Evolutionary conservation across 495 filamentous ascomycete species (phyloP), one percentile per base, ranked within the genome.

Genomic region (Neurospora sp.): DNA sequence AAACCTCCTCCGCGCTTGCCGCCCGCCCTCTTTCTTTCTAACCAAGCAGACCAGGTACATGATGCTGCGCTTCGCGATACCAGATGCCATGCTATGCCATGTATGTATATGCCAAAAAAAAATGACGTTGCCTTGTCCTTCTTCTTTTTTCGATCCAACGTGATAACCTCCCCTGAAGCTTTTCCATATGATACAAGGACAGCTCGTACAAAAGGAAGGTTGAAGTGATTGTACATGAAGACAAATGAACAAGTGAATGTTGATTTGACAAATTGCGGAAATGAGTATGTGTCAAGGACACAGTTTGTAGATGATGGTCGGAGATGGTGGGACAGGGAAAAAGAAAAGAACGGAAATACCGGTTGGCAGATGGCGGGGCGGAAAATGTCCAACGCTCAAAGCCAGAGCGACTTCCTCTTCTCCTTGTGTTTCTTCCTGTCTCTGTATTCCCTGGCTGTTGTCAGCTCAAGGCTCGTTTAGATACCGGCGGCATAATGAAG

Each of bases 401-500:
- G 53, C 53, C 53, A 65, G 27, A 65, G 53, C 14, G 53, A 65
- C 27, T 65, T 65, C 27, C 53, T 65, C 53, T 65, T 65, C 53
- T 65, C 53, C 27, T 65, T 65, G 5, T 65, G 53, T 14, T 65
- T 65, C 27, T 65, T 65, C 53, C 53, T 65, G 53, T 65, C 53
- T 37, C 53, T 65, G 53, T 65, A 65, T 65, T 65, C 53, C 27
- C 53, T 65, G 53, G 53, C 53, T 35, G 53, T 65, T 65, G 53
- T 65, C 53, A 65, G 53, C 53, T 65, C 53, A 65, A 65, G 53
- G 53, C 18, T 37, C 53, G 2, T 31, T 76, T 68, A 79, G 61
- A 82, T 76, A 39, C 74, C 75, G 41, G 76, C 73, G 40, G 76
- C 78, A 69, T 78, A 77, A 73, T 80, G 75, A 69, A 79, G 77